Evolutionary conservation across 768 basidiomycete species (phyloP).

Genomic region (Lactarius vividus): DNA sequence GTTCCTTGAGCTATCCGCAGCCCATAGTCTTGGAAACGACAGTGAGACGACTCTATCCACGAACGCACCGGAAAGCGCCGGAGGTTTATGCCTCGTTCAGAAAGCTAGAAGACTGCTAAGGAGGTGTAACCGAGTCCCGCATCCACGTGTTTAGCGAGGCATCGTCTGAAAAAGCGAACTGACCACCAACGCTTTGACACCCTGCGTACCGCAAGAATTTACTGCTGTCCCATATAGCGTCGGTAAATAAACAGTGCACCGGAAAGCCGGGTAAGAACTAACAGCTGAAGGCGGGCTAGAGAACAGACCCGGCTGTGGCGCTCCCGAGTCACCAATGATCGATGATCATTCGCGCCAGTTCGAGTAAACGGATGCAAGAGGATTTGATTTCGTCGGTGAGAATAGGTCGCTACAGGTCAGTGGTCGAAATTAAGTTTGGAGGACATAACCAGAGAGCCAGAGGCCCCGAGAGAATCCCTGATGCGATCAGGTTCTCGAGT

Average conservation of each 20-base stretch:
- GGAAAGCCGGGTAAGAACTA: not conserved
- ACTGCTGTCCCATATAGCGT: not conserved
- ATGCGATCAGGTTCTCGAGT: not conserved
- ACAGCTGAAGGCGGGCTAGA: not conserved
- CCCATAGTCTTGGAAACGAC: not conserved
- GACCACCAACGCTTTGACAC: not conserved
- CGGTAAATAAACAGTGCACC: not conserved
- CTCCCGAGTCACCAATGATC: not conserved
- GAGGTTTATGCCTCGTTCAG: not conserved
- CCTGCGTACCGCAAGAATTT: not conserved
- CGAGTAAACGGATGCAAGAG: not conserved
- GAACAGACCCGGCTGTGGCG: not conserved
- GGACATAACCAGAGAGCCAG: not conserved
- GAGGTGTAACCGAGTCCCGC: not conserved
- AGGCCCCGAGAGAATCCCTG: not conserved
- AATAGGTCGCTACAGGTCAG: not conserved
- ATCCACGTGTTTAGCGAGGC: not conserved
- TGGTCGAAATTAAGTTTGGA: not conserved
- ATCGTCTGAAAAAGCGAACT: not conserved
- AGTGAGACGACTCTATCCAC: not conserved
- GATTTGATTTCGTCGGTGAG: not conserved
- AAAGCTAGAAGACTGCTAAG: not conserved
- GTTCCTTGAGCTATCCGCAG: not conserved
- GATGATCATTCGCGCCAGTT: not conserved
- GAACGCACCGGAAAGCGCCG: not conserved